These are phyloP conservation scores for Fusarium multiceps DNA, from an alignment of 2,329 filamentous ascomycete species.

Conservation along the genomic window DNA sequence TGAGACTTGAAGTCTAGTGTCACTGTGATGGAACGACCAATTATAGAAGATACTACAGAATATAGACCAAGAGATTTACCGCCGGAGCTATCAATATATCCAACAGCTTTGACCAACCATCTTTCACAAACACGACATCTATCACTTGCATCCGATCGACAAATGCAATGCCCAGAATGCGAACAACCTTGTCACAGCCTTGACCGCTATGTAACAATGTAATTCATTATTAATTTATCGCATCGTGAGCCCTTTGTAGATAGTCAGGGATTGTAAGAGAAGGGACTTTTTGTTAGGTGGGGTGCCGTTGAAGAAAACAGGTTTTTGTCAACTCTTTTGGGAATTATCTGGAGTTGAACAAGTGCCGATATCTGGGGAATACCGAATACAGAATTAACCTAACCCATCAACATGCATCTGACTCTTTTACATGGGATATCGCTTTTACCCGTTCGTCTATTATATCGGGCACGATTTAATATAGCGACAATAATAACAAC, in stretches of 20 bases:
- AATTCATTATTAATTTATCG: not conserved
- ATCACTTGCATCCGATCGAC: constrained; percentile 25
- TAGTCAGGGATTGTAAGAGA: not conserved
- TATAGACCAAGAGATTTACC: constrained; percentile 14
- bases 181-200: not conserved
- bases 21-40: constrained; percentile 24
- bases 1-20: constrained; percentile 1
- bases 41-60: constrained; percentile 13
- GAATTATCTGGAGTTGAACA: constrained; percentile 7
- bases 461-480: not conserved
- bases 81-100: constrained; percentile 10
- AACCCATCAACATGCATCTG: not conserved
- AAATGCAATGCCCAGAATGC: constrained; percentile 8
- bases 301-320: constrained; percentile 6
- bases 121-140: constrained; percentile 15
- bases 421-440: too few species aligned
- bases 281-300: constrained; percentile 26
- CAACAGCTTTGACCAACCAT: constrained; percentile 22
- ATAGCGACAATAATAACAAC: not conserved
- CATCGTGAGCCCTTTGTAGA: not conserved
- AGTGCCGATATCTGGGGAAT: constrained; percentile 31
- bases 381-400: constrained; percentile 10
- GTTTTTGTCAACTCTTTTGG: constrained; percentile 12
- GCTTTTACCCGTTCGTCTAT: not conserved
- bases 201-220: constrained; percentile 18